Base-by-base conservation (phyloP, 192 early-diverging fungal species). In the Coemansia sp. region DNA sequence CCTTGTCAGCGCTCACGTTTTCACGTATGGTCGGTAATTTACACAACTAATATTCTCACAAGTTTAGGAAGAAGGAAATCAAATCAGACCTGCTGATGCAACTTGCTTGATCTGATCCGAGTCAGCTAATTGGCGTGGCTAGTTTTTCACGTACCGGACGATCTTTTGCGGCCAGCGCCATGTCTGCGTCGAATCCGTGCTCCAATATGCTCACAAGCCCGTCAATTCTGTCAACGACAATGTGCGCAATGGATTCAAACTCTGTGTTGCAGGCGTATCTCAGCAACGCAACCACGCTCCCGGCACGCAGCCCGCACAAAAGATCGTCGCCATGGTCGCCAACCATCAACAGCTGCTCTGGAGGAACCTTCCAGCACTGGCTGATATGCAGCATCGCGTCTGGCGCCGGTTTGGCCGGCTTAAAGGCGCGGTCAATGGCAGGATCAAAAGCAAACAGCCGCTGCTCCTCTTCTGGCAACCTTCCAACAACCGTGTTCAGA, bases 251-350 rank as follows among this genome's bases (percentile, higher is more conserved):
- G 12, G 41, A 16, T 32, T 76, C 77, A 64, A 76, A 84, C 36
- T 52, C 39, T 16, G 65, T 19, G 47, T 76, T 84, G 63, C 68
- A 65, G 16, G 40, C 9, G 56, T 85, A 80, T 26, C 72, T 69
- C 57, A 85, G 61, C 56, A 85, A 64, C 41, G 73, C 73, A 13
- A 82, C 48, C 40, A 85, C 67, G 47, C 71, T 72, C 8, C 84
- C 84, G 1, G 82, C 84, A 3, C 75, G 68, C 7, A 69, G 51
- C 1, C 84, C 84, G 19, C 84, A 85, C 41, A 74, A 58, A n/a
- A 85, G 62, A 41, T 85, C 84, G 63, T 85, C 84, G 41, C 68
- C 65, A 55, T 84, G 72, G 65, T 85, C 84, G 41, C 84, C 84
- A 12, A 85, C 84, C 82, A 85, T 85, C 77, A 83, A 55, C 13